Base-by-base conservation (phyloP, 2,329 filamentous ascomycete species). In the Pezicula radicicola region DNA sequence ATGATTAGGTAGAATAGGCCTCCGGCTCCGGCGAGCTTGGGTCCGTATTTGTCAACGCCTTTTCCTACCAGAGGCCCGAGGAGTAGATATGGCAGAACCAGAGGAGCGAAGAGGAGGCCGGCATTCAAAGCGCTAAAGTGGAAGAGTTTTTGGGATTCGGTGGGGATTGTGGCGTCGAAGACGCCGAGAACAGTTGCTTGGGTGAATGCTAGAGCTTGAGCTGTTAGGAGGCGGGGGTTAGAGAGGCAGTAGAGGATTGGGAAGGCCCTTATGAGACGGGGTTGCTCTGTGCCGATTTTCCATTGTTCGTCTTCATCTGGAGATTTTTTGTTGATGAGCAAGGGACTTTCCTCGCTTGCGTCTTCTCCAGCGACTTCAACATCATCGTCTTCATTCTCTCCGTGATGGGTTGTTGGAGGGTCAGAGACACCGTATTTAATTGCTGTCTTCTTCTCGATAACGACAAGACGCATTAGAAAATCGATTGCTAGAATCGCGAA, bases 401-500 rank as follows among this genome's bases (percentile, higher is more conserved):
- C 50, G 15, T 50, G 16, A 40, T 42, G 63, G 49, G n/a, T 46
- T 45, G 13, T 41, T 8, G 18, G 15, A 28, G 12, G 33, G 10
- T 7, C 21, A 35, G 16, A 19, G 8, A 28, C 10, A 15, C 42
- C 19, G 25, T 78, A 81, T 54, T 69, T 71, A 8, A 64, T 65
- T 0, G 81, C 81, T 1, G 75, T 72, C 61, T 80, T 83, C 66
- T 83, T 84, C 66, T 87, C 84, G n/a, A 87, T 74, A 48, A 87
- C 73, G 5, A 81, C 63, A 0, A 83, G 59, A 12, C 84, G 76
- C 74, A 86, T 77, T 19, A 80, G 50, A 53, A 87, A 79, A 63
- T 87, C 84, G 15, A 86, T 54, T 0, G 61, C 73, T 1, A 87
- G 63, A 8, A 87, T 64, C 0, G 70, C 76, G 45, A 81, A 72